Conservation (phyloP, 2,329 filamentous ascomycete species). For the Cladosporium austrohemisphaericum region DNA sequence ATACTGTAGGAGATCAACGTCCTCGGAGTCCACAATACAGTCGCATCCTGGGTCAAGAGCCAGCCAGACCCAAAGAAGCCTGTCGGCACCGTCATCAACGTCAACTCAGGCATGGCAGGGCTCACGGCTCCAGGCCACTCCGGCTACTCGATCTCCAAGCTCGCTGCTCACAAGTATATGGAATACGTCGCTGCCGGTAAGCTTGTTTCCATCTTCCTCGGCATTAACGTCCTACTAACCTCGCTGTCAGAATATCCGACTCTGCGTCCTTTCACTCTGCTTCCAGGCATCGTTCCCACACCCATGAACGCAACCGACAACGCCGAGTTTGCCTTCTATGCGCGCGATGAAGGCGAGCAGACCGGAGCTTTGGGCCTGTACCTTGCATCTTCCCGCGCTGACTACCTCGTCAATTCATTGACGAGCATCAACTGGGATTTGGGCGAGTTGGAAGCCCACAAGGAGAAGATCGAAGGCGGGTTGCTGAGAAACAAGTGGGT, state of each 20-base stretch:
- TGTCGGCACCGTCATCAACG: constrained; percentile 23
- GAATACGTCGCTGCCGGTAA: constrained; percentile 23
- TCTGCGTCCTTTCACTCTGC: constrained; percentile 25
- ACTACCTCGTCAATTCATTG: constrained; percentile 21
- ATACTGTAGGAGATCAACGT: constrained; percentile 17
- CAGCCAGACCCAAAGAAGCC: constrained; percentile 12
- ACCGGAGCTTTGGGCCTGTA: constrained; percentile 23
- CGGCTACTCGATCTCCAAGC: constrained; percentile 26
- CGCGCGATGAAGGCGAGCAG: constrained; percentile 22
- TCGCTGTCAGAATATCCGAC: constrained; percentile 20
- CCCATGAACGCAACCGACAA: constrained; percentile 15
- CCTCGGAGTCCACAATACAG: constrained; percentile 14
- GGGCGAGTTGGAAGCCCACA: constrained; percentile 16
- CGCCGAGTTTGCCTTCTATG: constrained; percentile 21
- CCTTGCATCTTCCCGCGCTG: constrained; percentile 20
- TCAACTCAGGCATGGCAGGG: constrained; percentile 21
- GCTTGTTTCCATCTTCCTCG: too few species aligned
- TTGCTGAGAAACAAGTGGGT: constrained; percentile 13
- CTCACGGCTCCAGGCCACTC: constrained; percentile 21
- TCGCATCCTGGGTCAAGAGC: constrained; percentile 11
- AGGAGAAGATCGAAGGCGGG: constrained; percentile 22
- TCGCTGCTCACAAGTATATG: constrained; percentile 23
- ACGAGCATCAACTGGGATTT: constrained; percentile 19
- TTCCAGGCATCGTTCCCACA: constrained; percentile 25
- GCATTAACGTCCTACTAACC: too few species aligned